Evolutionary conservation across 805 yeast genomes (phyloP).

Genomic region (Candida suzukii): DNA sequence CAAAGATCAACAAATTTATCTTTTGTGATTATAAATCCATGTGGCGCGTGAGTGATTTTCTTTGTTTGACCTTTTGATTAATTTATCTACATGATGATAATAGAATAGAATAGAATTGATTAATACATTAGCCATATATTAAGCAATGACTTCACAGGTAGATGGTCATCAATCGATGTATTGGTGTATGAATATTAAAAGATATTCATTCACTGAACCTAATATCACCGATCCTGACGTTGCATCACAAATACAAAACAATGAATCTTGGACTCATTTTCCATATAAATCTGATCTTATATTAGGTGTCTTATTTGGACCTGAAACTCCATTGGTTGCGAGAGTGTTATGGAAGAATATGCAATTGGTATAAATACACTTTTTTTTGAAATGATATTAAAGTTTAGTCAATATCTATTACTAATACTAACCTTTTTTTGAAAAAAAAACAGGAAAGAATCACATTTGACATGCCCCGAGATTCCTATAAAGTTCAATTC

Average conservation of each 20-base stretch:
- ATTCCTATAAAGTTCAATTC: not conserved
- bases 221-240: not conserved
- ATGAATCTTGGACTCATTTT: constrained; percentile 17
- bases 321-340: not conserved
- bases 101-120: no score
- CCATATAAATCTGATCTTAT: constrained; percentile 17
- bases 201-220: not conserved
- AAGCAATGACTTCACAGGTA: no score
- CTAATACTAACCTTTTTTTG: not conserved
- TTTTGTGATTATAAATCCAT: no score
- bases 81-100: no score
- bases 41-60: no score
- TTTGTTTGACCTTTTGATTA: no score
- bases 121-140: no score
- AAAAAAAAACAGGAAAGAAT: not conserved
- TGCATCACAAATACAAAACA: not conserved
- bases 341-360: not conserved
- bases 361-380: not conserved
- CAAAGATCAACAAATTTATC: no score
- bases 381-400: not conserved
- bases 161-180: not conserved
- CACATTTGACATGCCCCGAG: not conserved
- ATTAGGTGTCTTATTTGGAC: constrained; percentile 2
- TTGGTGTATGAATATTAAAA: not conserved
- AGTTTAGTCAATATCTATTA: not conserved